These are phyloP conservation scores for Candida lessepsii DNA, from an alignment of 805 yeast species.

Conservation along the genomic window DNA sequence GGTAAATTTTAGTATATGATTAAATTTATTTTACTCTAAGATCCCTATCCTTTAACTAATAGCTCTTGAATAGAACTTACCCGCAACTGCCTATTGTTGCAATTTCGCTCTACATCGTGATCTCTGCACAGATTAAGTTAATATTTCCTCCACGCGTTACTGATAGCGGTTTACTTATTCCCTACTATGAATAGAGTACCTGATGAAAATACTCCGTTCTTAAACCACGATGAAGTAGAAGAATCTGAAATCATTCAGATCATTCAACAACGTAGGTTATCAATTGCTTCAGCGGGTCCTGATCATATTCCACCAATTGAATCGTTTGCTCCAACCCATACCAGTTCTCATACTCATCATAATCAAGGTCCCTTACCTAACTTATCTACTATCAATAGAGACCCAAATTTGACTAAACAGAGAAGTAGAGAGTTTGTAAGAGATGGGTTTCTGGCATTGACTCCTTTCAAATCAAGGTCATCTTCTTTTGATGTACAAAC, in stretches of 20 bases:
- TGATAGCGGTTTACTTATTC: neutral
- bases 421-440: constrained; percentile 3
- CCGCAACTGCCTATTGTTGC: too few species aligned
- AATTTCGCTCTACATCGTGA: too few species aligned
- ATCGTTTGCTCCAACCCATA: neutral
- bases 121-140: too few species aligned
- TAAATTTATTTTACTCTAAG: too few species aligned
- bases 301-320: constrained; percentile 16
- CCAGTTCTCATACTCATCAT: neutral
- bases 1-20: constrained; percentile 81
- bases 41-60: too few species aligned
- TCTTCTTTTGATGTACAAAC: constrained; percentile 12
- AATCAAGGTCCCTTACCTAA: neutral
- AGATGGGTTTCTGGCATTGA: constrained; percentile 11
- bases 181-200: constrained; percentile 8
- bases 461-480: constrained; percentile 19
- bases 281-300: constrained; percentile 35
- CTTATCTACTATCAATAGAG: constrained; percentile 3
- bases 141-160: neutral
- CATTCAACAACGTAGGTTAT: constrained; percentile 38
- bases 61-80: too few species aligned
- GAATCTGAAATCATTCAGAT: constrained; percentile 38
- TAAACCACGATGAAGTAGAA: constrained; percentile 20
- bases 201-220: constrained; percentile 18
- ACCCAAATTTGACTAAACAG: constrained; percentile 2